Evolutionary conservation across 2,329 filamentous ascomycete species (phyloP), one percentile per base, ranked within the genome.

Genomic region (Fonsecaea pedrosoi): DNA sequence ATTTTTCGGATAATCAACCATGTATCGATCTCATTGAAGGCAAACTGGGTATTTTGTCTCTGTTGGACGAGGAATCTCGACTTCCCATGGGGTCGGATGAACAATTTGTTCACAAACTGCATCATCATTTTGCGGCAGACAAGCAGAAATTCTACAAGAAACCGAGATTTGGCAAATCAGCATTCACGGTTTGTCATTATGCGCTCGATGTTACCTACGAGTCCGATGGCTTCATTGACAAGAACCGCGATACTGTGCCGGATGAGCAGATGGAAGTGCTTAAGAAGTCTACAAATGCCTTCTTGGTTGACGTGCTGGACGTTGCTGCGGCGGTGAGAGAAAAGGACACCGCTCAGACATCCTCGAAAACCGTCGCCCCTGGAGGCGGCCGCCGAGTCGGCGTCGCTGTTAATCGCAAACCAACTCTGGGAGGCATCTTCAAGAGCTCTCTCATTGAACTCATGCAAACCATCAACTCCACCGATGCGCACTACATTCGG

Each of bases 101-200:
- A 72, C 92, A 96, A 75, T 98, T 99, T 73, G 94, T 97, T 35
- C 96, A 88, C 60, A 99, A 99, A 81, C 84, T 99, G 55, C 94
- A 99, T 79, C 90, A 96, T 78, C 95, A 98, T 80, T 99, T 94
- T 76, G 89, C 90, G 9, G 86, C 85, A 13, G 91, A 95, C 77
- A 98, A 98, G 83, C 91, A 95, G 78, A 92, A 92, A 76, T 98
- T 97, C 78, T 99, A 96, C 86, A 98, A 97, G 84, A 99, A 98
- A 82, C 95, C 95, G 6, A 88, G 95, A 65, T 99, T 99, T 74
- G 95, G 95, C 73, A 98, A 98, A 81, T 97, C 94, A 13, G 86
- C 95, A 1, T 99, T 99, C 82, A 98, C 95, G 7, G 94, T 99
- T 70, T 98, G 94, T 79, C 96, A 99, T 81, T 99, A 99, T 80